Evolutionary conservation across 371 early-diverging fungal species (phyloP).

Genomic region (Thermomucor indicae-seudaticae): DNA sequence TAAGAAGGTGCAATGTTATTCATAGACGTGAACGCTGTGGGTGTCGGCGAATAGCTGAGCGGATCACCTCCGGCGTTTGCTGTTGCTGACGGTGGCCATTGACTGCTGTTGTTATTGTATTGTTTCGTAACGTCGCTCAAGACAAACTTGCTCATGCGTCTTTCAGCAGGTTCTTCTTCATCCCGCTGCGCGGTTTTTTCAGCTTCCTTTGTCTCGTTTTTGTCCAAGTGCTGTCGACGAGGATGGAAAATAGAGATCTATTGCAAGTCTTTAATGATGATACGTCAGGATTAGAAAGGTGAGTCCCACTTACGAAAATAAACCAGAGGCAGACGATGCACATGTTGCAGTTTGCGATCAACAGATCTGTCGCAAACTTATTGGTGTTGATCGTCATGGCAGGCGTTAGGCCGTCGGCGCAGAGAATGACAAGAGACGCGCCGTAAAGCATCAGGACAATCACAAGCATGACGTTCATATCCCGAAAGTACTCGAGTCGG

Average conservation of each 20-base stretch:
- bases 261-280: background rate
- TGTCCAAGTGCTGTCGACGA: conserved; percentile 7
- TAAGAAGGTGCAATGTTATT: background rate
- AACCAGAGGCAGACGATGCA: conserved; percentile 30
- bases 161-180: background rate
- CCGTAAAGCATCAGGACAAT: conserved; percentile 25
- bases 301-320: conserved; percentile 25
- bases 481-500: conserved; percentile 41
- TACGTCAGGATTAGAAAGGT: background rate
- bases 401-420: conserved; percentile 37
- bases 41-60: background rate
- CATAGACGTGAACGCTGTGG: background rate
- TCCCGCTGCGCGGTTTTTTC: background rate
- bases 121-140: conserved; percentile 7
- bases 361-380: conserved; percentile 32
- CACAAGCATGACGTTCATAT: conserved; percentile 42
- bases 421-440: conserved; percentile 22
- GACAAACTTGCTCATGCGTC: conserved; percentile 3
- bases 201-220: background rate
- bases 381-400: conserved; percentile 15
- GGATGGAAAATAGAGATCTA: conserved; percentile 48
- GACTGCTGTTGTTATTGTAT: conserved; percentile 3
- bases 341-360: conserved; percentile 32
- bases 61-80: background rate
- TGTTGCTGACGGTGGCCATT: background rate